phyloP scores from a whole-genome alignment of 352 stramenopile species.

The Globisporangium nagaii region DNA sequence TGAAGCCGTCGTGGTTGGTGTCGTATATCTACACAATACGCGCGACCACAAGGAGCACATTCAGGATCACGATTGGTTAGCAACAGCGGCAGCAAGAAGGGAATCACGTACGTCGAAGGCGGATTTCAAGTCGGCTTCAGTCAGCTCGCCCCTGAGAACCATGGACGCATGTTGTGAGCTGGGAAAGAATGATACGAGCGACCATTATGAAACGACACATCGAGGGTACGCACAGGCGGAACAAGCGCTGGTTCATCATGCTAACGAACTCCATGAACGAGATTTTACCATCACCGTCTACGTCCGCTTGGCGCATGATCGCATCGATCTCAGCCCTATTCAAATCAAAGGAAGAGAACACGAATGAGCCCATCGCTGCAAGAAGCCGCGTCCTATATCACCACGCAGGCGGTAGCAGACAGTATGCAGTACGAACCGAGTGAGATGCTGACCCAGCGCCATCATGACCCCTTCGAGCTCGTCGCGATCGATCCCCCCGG shows the following conservation, averaged over 20 bases:
- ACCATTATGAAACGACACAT: too few relatives aligned
- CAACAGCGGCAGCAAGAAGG: not conserved
- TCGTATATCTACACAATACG: constrained; percentile 82
- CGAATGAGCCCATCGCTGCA: too few relatives aligned
- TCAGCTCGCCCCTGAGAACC: constrained; percentile 40
- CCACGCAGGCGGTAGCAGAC: too few relatives aligned
- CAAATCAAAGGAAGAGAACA: not conserved
- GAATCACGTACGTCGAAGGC: constrained; percentile 45
- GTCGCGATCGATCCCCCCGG: constrained; percentile 53
- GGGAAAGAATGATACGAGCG: too few relatives aligned
- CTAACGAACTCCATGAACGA: constrained; percentile 74
- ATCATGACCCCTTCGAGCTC: constrained; percentile 50
- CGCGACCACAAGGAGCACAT: not conserved
- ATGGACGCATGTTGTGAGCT: constrained; percentile 1
- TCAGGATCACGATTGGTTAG: not conserved
- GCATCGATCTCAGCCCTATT: constrained; percentile 42
- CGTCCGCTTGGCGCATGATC: constrained; percentile 67
- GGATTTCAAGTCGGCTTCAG: constrained; percentile 43
- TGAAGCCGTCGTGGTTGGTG: constrained; percentile 63
- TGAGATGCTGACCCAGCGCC: constrained; percentile 51
- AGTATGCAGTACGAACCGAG: constrained; percentile 20
- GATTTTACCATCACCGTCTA: constrained; percentile 66
- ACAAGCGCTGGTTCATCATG: constrained; percentile 74
- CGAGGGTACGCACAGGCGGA: constrained; percentile 31
- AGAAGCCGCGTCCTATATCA: too few relatives aligned